Conservation (phyloP, 2,329 filamentous ascomycete genomes). For the Acephala macrosclerotiorum region DNA sequence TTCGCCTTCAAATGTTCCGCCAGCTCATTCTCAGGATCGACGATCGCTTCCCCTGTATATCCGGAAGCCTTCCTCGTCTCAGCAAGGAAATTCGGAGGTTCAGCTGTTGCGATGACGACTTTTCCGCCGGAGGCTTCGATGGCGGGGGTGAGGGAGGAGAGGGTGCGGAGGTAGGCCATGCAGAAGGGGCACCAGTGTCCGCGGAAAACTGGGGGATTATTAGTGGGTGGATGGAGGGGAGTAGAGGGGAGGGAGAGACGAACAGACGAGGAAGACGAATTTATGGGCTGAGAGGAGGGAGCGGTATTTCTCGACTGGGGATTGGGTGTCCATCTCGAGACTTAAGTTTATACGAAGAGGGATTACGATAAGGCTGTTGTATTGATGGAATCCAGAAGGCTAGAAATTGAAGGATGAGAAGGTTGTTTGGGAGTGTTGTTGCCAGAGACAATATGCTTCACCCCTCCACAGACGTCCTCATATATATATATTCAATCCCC, state of each 20-base stretch:
- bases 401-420: neutral
- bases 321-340: neutral
- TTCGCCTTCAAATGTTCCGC: constrained; percentile 15
- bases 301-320: constrained; percentile 73
- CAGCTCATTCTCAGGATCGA: constrained; percentile 16
- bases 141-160: constrained; percentile 14
- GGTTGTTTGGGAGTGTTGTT: neutral
- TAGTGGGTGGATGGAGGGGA: neutral
- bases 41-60: constrained; percentile 18
- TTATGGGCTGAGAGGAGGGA: constrained; percentile 64
- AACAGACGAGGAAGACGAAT: constrained; percentile 27
- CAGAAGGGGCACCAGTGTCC: constrained; percentile 31
- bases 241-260: neutral
- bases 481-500: neutral
- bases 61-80: constrained; percentile 11
- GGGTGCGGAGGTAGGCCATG: constrained; percentile 20
- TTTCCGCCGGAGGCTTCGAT: constrained; percentile 16
- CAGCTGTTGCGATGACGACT: constrained; percentile 21
- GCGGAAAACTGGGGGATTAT: constrained; percentile 19
- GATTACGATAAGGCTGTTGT: neutral
- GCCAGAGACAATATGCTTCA: neutral
- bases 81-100: constrained; percentile 14
- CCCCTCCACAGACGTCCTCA: neutral
- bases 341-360: neutral
- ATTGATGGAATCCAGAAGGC: too few species aligned